Evolutionary conservation across 768 basidiomycete species (phyloP), one percentile per base, ranked within the genome.

Genomic region (Collybia nuda): DNA sequence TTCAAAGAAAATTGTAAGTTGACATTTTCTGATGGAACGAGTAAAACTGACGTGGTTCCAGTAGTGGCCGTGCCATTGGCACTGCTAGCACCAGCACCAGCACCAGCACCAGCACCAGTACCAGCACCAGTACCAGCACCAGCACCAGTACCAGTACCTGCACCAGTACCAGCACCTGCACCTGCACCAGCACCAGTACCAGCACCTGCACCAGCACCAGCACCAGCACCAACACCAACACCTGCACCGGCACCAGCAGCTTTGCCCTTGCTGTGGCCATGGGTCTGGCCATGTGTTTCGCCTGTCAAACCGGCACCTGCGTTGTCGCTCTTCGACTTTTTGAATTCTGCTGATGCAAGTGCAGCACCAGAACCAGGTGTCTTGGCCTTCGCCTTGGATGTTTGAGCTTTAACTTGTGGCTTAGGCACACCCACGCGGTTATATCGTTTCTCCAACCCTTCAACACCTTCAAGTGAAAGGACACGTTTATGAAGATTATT

Each of bases 401-500:
- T 32, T 14, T 32, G 32, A 9, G 32, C 32, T 17, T 56, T 48
- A 12, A 42, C n/a, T 43, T 57, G 53, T 28, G 42, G 19, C 15
- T 58, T 57, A 9, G 60, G 56, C 29, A 68, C 50, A 50, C 68
- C 70, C 7, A 55, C 40, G 36, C 65, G 67, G 53, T 67, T 71
- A 54, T 63, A 72, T 11, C 76, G 72, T 49, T 67, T 74, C 49
- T 63, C 56, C 14, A 73, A 66, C 6, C 60, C 67, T 45, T 60
- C 62, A 38, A 59, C 53, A 19, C 57, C 72, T 29, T 72, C 72
- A 5, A 75, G 53, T 15, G 75, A 51, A 48, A 73, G 67, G 50
- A 82, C 53, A 39, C 82, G 79, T 61, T 77, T 81, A 50, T 71
- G 64, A 46, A 84, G 62, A 51, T 71, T 75, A 18, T 65, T 67